Evolutionary conservation across 768 basidiomycete species (phyloP), one percentile per base, ranked within the genome.

Genomic region (Pisolithus albus): DNA sequence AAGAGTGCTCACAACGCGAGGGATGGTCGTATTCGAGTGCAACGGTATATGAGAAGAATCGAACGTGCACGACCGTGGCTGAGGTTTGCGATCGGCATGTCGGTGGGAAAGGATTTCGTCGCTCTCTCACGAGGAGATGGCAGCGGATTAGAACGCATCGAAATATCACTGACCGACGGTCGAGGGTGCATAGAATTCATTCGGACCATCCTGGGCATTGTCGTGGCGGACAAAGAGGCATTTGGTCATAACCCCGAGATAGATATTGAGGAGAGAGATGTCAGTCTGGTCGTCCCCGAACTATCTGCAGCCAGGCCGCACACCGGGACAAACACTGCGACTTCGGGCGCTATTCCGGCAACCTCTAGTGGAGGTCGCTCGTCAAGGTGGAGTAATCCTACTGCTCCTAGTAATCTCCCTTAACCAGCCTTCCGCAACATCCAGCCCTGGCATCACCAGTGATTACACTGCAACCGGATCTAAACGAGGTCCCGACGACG

Each of bases 201-300:
- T 21, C 50, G 44, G 6, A 13, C 46, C 24, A n/a, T 51, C 21
- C 43, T 51, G 0, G 50, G 43, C 34, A 34, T 51, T 11, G 43
- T 44, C 13, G 13, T 46, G 6, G 13, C 34, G 15, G 39, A 47
- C 7, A 11, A 13, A 5, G 1, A 32, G 9, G 18, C 15, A 19
- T 15, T 62, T 15, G 56, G 48, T 5, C 49, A 51, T 9, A 52
- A 50, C 18, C 52, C 58, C 7, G 34, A 10, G 34, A 34, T 51
- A n/a, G 43, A 28, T 4, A 34, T 46, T 8, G 43, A 7, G 3
- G 32, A 36, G 26, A 5, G 5, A 24, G 15, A 40, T 7, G 16
- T 46, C 9, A 18, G 18, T 7, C 1, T 19, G 26, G 32, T 45
- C 24, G 24, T 37, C 16, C n/a, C 48, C 8, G 13, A 34, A 11